Percentiles rank a stretch among this genome's conserved stretches.
Evolutionary conservation across 2,329 filamentous ascomycete species (phyloP).

Genomic region (Venturia aucupariae): DNA sequence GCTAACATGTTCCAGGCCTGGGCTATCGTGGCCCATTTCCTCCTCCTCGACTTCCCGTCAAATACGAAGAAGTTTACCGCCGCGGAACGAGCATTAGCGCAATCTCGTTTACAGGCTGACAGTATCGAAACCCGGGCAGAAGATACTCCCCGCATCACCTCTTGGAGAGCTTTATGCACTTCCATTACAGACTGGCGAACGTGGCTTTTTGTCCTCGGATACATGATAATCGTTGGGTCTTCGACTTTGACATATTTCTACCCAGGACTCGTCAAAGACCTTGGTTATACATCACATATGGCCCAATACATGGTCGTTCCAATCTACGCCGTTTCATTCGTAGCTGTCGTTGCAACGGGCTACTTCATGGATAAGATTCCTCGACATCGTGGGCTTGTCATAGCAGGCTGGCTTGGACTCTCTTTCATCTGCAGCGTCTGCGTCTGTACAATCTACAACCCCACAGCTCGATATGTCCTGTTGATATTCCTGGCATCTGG

Average conservation of each 20-base stretch:
- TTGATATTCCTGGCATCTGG: constrained; percentile 48
- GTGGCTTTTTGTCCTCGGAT: constrained; percentile 40
- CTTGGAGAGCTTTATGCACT: constrained; percentile 30
- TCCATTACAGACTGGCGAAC: constrained; percentile 39
- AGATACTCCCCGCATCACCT: constrained; percentile 26
- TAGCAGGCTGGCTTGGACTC: constrained; percentile 39
- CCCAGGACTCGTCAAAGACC: constrained; percentile 42
- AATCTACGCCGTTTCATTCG: constrained; percentile 45
- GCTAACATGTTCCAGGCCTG: neutral
- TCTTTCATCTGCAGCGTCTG: constrained; percentile 31
- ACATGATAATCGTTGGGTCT: constrained; percentile 41
- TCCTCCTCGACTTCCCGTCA: constrained; percentile 42
- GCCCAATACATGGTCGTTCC: constrained; percentile 44
- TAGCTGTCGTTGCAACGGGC: constrained; percentile 38
- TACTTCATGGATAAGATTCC: constrained; percentile 41
- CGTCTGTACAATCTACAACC: constrained; percentile 39
- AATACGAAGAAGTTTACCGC: constrained; percentile 35
- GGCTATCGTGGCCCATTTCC: constrained; percentile 23
- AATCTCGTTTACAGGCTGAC: constrained; percentile 34
- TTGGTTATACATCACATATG: constrained; percentile 38
- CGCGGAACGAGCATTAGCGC: constrained; percentile 35
- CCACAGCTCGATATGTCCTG: constrained; percentile 44
- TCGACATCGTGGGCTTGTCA: constrained; percentile 38
- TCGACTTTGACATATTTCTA: constrained; percentile 47
- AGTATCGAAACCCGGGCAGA: constrained; percentile 28